Percentiles rank a stretch among this genome's conserved stretches.
These are phyloP conservation scores for Kazachstania martiniae DNA, from an alignment of 805 yeast species.

Conservation along the genomic window DNA sequence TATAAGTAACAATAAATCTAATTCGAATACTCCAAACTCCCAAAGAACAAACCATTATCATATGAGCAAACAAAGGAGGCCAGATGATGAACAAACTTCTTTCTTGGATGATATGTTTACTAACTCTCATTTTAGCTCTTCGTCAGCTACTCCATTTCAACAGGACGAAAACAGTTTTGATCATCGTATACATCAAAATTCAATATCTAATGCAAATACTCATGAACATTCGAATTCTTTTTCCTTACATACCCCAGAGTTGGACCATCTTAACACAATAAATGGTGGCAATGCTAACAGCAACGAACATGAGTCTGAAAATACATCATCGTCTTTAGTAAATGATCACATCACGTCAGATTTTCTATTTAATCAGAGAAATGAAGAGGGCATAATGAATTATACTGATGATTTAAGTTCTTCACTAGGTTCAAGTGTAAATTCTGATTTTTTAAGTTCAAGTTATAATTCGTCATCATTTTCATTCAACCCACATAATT, in stretches of 20 bases:
- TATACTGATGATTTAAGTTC: slow-evolving; percentile 22
- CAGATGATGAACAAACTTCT: slow-evolving; percentile 4
- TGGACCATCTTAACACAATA: background rate
- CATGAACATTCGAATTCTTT: background rate
- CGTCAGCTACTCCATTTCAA: too few species aligned
- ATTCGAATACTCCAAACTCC: background rate
- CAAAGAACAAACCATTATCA: slow-evolving; percentile 1
- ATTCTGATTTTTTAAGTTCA: slow-evolving; percentile 18
- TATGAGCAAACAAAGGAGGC: too few species aligned
- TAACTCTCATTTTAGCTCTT: slow-evolving; percentile 1
- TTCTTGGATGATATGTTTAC: slow-evolving; percentile 18
- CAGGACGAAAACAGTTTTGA: too few species aligned
- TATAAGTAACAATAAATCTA: background rate
- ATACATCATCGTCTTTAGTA: background rate
- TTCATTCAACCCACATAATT: slow-evolving; percentile 16
- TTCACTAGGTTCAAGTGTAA: slow-evolving; percentile 22
- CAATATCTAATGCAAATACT: background rate
- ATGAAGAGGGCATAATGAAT: slow-evolving; percentile 14
- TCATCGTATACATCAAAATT: background rate
- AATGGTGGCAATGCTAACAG: background rate
- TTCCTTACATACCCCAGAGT: background rate
- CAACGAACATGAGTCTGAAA: background rate
- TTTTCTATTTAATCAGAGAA: slow-evolving; percentile 10
- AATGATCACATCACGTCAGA: slow-evolving; percentile 7
- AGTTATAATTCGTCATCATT: slow-evolving; percentile 19